Evolutionary conservation across 495 filamentous ascomycete genomes (phyloP).

Genomic region (Clavariopsis aquatica): DNA sequence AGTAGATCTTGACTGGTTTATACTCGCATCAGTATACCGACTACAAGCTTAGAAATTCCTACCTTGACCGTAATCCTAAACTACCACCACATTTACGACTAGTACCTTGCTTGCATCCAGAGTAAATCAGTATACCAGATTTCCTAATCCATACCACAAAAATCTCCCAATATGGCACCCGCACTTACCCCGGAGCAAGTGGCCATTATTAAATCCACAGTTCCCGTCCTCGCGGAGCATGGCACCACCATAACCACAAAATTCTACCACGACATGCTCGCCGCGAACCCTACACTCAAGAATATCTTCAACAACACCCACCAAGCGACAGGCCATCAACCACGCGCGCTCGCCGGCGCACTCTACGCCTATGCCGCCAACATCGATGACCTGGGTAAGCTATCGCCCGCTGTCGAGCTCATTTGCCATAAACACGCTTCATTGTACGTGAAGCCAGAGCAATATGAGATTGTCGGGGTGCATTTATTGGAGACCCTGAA

Average conservation of each 20-base stretch:
- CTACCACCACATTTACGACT: background rate
- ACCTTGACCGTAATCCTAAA: background rate
- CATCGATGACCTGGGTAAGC: conserved; percentile 67
- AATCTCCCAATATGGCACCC: conserved; percentile 22
- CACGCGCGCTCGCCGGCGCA: conserved; percentile 63
- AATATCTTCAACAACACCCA: conserved; percentile 69
- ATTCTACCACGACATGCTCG: conserved; percentile 71
- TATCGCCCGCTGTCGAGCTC: conserved; percentile 64
- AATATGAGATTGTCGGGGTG: conserved; percentile 69
- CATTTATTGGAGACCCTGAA: conserved; percentile 69
- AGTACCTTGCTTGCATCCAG: background rate
- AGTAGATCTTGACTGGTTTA: no score
- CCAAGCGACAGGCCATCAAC: conserved; percentile 65
- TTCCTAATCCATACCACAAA: background rate
- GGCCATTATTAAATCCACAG: conserved; percentile 60
- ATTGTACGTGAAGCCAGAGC: conserved; percentile 65
- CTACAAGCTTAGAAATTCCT: no score
- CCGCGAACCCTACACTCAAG: conserved; percentile 60
- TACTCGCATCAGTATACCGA: background rate
- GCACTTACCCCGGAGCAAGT: conserved; percentile 41
- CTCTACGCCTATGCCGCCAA: conserved; percentile 70
- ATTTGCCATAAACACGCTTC: conserved; percentile 77
- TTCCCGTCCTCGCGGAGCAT: conserved; percentile 64
- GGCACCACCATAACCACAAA: conserved; percentile 64
- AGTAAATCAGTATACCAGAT: background rate